These are phyloP conservation scores for Cyclanthera cordifolia DNA, from an alignment of 306 rosid species.

Conservation along the genomic window DNA sequence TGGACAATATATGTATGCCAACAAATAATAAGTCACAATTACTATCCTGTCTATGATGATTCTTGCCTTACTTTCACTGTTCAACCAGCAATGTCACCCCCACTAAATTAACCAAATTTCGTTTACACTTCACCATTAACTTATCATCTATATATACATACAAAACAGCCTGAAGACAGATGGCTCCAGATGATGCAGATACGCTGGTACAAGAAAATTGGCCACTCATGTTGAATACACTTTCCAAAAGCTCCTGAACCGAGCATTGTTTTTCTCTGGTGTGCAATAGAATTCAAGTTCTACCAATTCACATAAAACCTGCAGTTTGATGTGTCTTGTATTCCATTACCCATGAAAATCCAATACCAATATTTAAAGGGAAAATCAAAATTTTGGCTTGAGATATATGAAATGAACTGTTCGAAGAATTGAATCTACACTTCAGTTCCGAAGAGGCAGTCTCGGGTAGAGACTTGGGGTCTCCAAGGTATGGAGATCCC, in stretches of 20 bases:
- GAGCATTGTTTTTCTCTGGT: not conserved
- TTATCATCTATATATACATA: too few relatives aligned
- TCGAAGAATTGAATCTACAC: not conserved
- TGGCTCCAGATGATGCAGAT: not conserved
- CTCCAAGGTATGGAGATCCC: too few relatives aligned
- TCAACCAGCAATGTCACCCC: not conserved
- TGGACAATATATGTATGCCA: not conserved
- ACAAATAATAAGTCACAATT: not conserved
- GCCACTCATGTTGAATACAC: not conserved
- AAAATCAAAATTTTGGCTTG: not conserved
- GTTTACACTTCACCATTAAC: too few relatives aligned
- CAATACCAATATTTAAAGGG: not conserved
- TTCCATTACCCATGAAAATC: not conserved
- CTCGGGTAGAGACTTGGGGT: too few relatives aligned
- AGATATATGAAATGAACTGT: slow-evolving; percentile 4
- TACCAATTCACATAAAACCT: not conserved
- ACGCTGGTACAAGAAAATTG: not conserved
- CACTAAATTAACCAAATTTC: not conserved
- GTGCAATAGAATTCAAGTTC: not conserved
- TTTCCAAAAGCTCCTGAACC: not conserved
- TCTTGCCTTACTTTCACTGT: not conserved
- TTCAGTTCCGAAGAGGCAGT: not conserved
- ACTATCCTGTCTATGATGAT: not conserved
- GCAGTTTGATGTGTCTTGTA: not conserved
- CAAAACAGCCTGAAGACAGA: not conserved